Conservation (phyloP, 2,329 filamentous ascomycete species). For the Ceratocystis ficicola region DNA sequence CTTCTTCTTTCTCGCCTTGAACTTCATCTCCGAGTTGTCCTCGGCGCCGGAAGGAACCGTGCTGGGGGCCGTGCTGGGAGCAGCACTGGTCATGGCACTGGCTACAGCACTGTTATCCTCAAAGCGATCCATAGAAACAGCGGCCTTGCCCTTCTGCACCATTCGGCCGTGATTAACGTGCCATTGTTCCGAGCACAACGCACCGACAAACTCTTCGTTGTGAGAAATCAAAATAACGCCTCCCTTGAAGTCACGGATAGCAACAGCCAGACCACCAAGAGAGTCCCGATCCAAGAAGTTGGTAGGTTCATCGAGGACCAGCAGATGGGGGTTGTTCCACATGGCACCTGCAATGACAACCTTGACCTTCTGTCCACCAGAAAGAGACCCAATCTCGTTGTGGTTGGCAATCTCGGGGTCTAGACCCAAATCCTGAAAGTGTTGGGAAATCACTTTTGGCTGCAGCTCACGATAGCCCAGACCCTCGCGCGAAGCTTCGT, state of each 20-base stretch:
- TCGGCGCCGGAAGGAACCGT: slow-evolving; percentile 74
- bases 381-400: slow-evolving; percentile 92
- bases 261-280: slow-evolving; percentile 88
- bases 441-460: slow-evolving; percentile 88
- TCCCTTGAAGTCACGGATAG: slow-evolving; percentile 95
- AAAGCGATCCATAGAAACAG: slow-evolving; percentile 68
- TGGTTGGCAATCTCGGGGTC: slow-evolving; percentile 98
- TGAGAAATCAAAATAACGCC: slow-evolving; percentile 99
- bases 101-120: slow-evolving; percentile 64
- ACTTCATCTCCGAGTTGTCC: slow-evolving; percentile 70
- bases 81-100: slow-evolving; percentile 39
- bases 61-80: slow-evolving; percentile 46
- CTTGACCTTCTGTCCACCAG: slow-evolving; percentile 97
- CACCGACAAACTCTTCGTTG: slow-evolving; percentile 97
- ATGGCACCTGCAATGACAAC: slow-evolving; percentile 91
- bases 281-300: slow-evolving; percentile 99
- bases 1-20: slow-evolving; percentile 86
- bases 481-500: slow-evolving; percentile 96
- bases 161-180: slow-evolving; percentile 81
- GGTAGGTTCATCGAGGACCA: slow-evolving; percentile 95
- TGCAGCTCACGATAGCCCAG: slow-evolving; percentile 89
- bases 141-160: slow-evolving; percentile 65
- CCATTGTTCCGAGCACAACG: slow-evolving; percentile 92
- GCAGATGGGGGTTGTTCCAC: slow-evolving; percentile 98
- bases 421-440: slow-evolving; percentile 92